phyloP scores from a whole-genome alignment of 1,284 basidiomycete species.

The Pulchroboletus neoregius region DNA sequence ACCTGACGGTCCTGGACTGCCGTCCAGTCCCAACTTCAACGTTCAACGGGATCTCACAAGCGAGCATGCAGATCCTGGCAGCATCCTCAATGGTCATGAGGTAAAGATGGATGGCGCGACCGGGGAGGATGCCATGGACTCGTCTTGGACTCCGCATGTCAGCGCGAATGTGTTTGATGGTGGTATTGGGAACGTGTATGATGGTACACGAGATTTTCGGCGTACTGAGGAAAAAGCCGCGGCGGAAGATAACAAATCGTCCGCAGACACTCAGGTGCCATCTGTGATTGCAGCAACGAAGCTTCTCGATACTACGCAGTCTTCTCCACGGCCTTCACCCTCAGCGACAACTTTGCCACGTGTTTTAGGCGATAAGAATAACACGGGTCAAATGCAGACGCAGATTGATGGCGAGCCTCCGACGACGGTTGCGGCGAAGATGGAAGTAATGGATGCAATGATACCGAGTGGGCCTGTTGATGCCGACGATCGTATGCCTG shows the following conservation, averaged over 20 bases:
- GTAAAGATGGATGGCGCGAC: constrained; percentile 10
- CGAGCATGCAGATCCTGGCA: constrained; percentile 6
- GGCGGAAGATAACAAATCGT: neutral
- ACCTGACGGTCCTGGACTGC: constrained; percentile 13
- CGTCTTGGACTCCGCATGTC: neutral
- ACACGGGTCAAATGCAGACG: constrained; percentile 10
- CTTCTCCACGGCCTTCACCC: neutral
- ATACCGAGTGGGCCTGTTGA: constrained; percentile 23
- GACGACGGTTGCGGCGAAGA: constrained; percentile 30
- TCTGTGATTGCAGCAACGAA: neutral
- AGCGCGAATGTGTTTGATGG: too few relatives aligned
- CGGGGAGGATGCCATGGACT: neutral
- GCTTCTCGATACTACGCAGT: neutral
- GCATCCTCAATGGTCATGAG: constrained; percentile 8
- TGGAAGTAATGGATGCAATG: constrained; percentile 31
- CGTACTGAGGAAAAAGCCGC: neutral
- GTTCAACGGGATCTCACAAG: constrained; percentile 11
- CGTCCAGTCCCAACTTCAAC: constrained; percentile 23
- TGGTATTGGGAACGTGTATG: neutral
- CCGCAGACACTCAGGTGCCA: neutral
- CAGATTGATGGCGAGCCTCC: constrained; percentile 5
- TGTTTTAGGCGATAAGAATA: constrained; percentile 3
- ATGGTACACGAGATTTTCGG: neutral
- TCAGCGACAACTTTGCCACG: constrained; percentile 3
- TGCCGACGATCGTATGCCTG: constrained; percentile 20